phyloP scores from a whole-genome alignment of 768 basidiomycete species.

The Polyporus arcularius region DNA sequence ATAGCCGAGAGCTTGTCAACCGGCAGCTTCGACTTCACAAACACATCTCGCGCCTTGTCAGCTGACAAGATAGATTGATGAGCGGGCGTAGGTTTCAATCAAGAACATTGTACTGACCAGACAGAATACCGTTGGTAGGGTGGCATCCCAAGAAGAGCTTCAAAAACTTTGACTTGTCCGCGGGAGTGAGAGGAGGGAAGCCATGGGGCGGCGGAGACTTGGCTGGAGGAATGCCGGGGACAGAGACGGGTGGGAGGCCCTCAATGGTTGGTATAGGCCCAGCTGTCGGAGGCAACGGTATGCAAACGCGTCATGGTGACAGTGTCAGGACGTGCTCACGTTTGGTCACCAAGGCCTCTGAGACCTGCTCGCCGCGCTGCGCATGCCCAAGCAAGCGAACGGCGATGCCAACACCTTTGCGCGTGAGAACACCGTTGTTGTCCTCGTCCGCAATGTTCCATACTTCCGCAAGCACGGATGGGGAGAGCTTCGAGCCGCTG shows the following conservation, averaged over 20 bases:
- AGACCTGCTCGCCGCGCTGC: slow-evolving; percentile 78
- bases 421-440: slow-evolving; percentile 90
- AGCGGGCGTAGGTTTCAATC: background rate
- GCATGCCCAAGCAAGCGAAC: slow-evolving; percentile 92
- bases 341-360: slow-evolving; percentile 63
- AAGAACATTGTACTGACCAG: slow-evolving; percentile 48
- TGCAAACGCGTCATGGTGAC: slow-evolving; percentile 4
- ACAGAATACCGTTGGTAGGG: slow-evolving; percentile 75
- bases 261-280: slow-evolving; percentile 84
- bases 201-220: slow-evolving; percentile 60
- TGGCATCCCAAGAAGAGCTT: slow-evolving; percentile 73
- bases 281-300: slow-evolving; percentile 47
- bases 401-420: slow-evolving; percentile 84
- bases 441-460: slow-evolving; percentile 93
- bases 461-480: slow-evolving; percentile 83
- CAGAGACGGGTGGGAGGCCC: slow-evolving; percentile 54
- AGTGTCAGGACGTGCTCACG: slow-evolving; percentile 48
- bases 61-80: slow-evolving; percentile 42
- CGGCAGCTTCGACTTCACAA: slow-evolving; percentile 86
- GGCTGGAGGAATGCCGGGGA: slow-evolving; percentile 48
- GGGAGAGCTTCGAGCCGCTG: slow-evolving; percentile 76
- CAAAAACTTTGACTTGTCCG: slow-evolving; percentile 85
- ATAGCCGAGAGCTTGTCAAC: slow-evolving; percentile 89
- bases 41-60: slow-evolving; percentile 86
- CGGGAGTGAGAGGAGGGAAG: slow-evolving; percentile 69